phyloP scores from a whole-genome alignment of 768 basidiomycete species.

The Mycena metata region DNA sequence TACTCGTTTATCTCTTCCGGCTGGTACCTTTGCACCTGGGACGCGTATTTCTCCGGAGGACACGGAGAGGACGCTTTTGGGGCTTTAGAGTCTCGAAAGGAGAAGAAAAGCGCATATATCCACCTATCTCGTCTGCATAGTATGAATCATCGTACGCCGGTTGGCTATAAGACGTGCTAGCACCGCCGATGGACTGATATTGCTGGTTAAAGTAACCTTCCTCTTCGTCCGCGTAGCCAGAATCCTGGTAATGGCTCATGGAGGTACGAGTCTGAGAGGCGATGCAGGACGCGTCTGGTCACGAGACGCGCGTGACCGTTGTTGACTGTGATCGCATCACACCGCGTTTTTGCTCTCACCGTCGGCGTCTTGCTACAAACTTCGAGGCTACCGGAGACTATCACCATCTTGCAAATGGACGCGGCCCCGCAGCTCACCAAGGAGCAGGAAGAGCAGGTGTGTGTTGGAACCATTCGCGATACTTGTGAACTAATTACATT shows the following conservation, averaged over 20 bases:
- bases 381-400: too few species aligned
- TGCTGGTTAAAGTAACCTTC: constrained; percentile 1
- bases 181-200: not conserved
- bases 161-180: not conserved
- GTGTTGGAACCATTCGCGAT: too few species aligned
- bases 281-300: constrained; percentile 6
- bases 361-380: too few species aligned
- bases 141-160: constrained; percentile 42
- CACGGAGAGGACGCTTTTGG: constrained; percentile 41
- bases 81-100: constrained; percentile 15
- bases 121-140: constrained; percentile 52
- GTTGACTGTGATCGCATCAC: not conserved
- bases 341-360: not conserved
- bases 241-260: constrained; percentile 12
- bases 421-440: constrained; percentile 14
- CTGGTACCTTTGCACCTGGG: constrained; percentile 6
- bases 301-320: constrained; percentile 13
- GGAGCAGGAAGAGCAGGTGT: constrained; percentile 51
- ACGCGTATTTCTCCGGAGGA: constrained; percentile 47
- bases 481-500: too few species aligned
- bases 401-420: constrained; percentile 17
- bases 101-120: constrained; percentile 49
- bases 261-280: not conserved
- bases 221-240: not conserved
- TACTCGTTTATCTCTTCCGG: constrained; percentile 28